These are phyloP conservation scores for Xylaria sp. DNA, from an alignment of 2,329 filamentous ascomycete genomes.

Conservation along the genomic window DNA sequence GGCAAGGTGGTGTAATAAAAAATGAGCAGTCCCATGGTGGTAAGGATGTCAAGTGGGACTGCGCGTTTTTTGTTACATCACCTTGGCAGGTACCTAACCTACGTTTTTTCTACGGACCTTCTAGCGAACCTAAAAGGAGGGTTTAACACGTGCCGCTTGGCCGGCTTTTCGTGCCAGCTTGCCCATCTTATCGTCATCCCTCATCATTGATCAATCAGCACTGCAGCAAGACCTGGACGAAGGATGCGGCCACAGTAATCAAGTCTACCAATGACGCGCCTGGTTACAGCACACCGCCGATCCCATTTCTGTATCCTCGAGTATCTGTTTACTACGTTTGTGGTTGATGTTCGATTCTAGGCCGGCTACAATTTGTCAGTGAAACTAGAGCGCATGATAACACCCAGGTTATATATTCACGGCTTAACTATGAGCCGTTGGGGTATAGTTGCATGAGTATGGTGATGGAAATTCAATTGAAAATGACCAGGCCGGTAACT, in stretches of 20 bases:
- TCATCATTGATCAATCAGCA: conserved; percentile 4
- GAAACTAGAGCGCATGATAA: background rate
- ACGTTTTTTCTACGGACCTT: background rate
- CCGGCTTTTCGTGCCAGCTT: conserved; percentile 1
- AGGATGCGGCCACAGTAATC: conserved; percentile 3
- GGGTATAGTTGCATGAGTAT: background rate
- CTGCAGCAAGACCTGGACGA: background rate
- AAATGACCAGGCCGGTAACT: background rate
- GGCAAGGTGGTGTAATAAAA: too few relatives aligned
- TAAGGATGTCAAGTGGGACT: too few relatives aligned
- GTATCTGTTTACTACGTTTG: background rate
- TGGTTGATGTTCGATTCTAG: conserved; percentile 4
- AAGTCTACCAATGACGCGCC: conserved; percentile 6
- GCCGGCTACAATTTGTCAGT: conserved; percentile 16
- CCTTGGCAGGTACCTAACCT: conserved; percentile 2
- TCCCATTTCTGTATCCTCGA: background rate
- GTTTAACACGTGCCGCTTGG: conserved; percentile 46
- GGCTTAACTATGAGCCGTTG: background rate
- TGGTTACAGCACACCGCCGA: conserved; percentile 19
- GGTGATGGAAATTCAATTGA: background rate
- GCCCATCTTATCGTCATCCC: conserved; percentile 4
- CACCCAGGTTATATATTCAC: background rate
- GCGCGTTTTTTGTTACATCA: too few relatives aligned
- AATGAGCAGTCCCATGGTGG: too few relatives aligned
- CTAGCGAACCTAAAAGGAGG: conserved; percentile 22